Conservation (phyloP, 2,329 filamentous ascomycete species). For the Trichoderma asperellum region DNA sequence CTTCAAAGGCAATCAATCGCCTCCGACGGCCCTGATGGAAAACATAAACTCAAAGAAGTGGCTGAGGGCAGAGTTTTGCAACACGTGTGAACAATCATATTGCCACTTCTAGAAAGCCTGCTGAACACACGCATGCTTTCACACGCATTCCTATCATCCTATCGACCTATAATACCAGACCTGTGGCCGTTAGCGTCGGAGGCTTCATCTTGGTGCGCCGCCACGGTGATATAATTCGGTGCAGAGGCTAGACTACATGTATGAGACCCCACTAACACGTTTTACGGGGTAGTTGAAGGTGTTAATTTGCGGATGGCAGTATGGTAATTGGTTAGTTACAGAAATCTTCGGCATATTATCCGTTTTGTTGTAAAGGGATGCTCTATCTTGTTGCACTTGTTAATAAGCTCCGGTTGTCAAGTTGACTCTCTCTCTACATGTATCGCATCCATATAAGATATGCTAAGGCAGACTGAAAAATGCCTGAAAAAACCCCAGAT, state of each 20-base stretch:
- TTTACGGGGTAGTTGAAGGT: neutral
- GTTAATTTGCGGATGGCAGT: neutral
- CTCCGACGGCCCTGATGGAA: neutral
- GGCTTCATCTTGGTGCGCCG: neutral
- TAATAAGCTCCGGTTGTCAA: neutral
- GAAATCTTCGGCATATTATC: neutral
- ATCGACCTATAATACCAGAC: neutral
- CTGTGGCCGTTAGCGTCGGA: neutral
- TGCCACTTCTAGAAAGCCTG: slow-evolving; percentile 11
- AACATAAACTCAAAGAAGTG: neutral
- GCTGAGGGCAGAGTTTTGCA: neutral
- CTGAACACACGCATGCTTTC: neutral
- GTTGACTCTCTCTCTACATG: neutral
- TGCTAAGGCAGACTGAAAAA: neutral
- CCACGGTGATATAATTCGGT: neutral
- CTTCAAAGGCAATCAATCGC: neutral
- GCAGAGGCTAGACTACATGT: neutral
- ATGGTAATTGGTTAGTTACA: neutral
- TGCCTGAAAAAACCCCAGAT: neutral
- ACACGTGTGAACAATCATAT: slow-evolving; percentile 5
- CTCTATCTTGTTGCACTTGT: neutral
- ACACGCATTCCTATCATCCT: neutral
- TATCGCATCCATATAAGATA: neutral
- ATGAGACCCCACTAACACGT: neutral
- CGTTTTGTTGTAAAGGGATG: neutral